A percentile compares a stretch with the other conserved stretches of the same genome.
Conservation (phyloP, 192 early-diverging fungal genomes). For the Lobosporangium transversale region DNA sequence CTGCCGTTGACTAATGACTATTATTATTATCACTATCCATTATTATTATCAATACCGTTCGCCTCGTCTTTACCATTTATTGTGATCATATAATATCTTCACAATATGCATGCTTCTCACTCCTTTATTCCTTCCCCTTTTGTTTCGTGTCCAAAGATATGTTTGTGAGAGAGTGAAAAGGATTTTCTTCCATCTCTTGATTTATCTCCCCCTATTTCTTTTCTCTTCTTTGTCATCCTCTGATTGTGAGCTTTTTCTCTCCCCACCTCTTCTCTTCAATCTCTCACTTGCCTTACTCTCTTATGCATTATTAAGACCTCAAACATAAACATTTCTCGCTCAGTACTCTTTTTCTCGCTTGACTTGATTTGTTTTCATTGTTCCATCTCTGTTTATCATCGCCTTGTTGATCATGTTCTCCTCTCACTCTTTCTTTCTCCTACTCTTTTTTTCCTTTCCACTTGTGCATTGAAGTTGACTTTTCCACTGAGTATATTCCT, state of each 20-base stretch:
- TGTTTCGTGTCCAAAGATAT: conserved; percentile 7
- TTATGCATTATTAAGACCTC: too few species aligned
- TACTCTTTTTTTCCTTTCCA: neutral
- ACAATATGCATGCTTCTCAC: too few species aligned
- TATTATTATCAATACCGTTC: too few species aligned
- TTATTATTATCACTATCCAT: too few species aligned
- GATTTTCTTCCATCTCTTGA: too few species aligned
- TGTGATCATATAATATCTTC: neutral
- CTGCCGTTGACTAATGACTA: too few species aligned
- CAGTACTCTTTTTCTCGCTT: neutral
- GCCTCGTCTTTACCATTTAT: neutral
- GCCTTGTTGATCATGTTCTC: neutral
- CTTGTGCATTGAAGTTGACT: too few species aligned
- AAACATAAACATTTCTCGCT: too few species aligned
- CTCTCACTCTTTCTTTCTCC: neutral
- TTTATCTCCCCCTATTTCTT: too few species aligned
- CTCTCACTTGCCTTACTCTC: neutral
- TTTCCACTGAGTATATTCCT: too few species aligned
- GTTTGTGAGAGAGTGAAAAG: too few species aligned
- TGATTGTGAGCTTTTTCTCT: neutral
- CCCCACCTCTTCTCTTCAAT: neutral
- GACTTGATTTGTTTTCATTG: neutral
- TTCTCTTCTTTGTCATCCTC: neutral
- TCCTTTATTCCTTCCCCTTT: conserved; percentile 29
- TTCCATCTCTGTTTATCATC: conserved; percentile 12